These are phyloP conservation scores for Crithidia brevicula DNA, from an alignment of 208 protist species.

Conservation along the genomic window DNA sequence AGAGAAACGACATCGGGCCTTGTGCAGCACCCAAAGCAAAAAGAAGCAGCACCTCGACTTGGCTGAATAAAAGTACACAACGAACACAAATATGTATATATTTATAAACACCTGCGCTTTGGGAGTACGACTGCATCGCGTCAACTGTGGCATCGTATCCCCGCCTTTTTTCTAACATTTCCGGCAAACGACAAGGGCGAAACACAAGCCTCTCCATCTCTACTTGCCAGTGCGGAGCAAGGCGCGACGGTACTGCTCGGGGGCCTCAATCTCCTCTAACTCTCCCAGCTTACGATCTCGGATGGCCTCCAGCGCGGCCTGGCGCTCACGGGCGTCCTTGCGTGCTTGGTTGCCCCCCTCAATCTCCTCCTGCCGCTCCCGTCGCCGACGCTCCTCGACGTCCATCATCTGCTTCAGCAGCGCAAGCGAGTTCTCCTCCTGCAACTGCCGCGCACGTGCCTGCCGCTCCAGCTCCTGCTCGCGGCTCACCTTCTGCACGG, in stretches of 20 bases:
- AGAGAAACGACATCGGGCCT: too few relatives aligned
- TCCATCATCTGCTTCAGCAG: conserved; percentile 92
- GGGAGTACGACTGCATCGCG: too few relatives aligned
- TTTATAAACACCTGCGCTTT: too few relatives aligned
- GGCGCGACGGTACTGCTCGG: conserved; percentile 81
- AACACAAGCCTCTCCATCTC: neutral
- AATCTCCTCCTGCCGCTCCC: conserved; percentile 86
- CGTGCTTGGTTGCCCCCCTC: conserved; percentile 88
- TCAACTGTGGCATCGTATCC: too few relatives aligned
- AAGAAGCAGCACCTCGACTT: too few relatives aligned
- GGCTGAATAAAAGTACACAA: too few relatives aligned
- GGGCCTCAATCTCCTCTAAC: conserved; percentile 74
- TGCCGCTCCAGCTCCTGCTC: conserved; percentile 77
- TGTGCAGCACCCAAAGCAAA: too few relatives aligned
- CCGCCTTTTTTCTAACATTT: too few relatives aligned
- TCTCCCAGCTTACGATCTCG: conserved; percentile 81
- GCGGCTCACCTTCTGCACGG: conserved; percentile 79
- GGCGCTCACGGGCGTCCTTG: conserved; percentile 72
- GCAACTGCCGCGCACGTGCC: conserved; percentile 55
- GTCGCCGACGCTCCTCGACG: conserved; percentile 86
- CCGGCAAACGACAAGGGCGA: too few relatives aligned
- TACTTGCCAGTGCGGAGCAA: conserved; percentile 62
- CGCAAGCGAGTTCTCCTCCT: conserved; percentile 84
- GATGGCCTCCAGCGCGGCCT: conserved; percentile 88
- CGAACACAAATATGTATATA: too few relatives aligned